These are phyloP conservation scores for Chaetomiaceae sp. DNA, from an alignment of 2,329 filamentous ascomycete species.

Conservation along the genomic window DNA sequence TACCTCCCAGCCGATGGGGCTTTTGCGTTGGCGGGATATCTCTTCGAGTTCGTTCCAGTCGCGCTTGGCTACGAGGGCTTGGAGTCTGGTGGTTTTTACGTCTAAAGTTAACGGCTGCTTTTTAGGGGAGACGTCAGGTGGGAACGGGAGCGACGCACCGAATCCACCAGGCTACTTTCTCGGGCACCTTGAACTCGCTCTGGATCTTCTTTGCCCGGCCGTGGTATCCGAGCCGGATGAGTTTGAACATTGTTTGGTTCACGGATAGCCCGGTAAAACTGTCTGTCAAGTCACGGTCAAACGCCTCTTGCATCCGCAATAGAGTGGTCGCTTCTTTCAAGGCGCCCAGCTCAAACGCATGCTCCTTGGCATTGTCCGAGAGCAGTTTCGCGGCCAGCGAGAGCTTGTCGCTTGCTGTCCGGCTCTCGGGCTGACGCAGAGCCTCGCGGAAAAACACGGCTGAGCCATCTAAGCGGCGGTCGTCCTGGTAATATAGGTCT, in stretches of 20 bases:
- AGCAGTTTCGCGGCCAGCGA: constrained; percentile 81
- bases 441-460: constrained; percentile 84
- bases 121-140: background rate
- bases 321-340: constrained; percentile 77
- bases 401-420: constrained; percentile 76
- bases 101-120: background rate
- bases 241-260: constrained; percentile 87
- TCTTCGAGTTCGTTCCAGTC: constrained; percentile 94
- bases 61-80: constrained; percentile 82
- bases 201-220: constrained; percentile 85
- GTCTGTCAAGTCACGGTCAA: constrained; percentile 77
- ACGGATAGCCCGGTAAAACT: constrained; percentile 78
- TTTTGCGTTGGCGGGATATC: constrained; percentile 71
- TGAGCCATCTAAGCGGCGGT: constrained; percentile 81
- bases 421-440: constrained; percentile 64
- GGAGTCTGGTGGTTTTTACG: constrained; percentile 54
- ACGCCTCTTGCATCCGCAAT: constrained; percentile 77
- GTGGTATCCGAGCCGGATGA: constrained; percentile 75
- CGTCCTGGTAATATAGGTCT: constrained; percentile 96
- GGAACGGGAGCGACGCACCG: constrained; percentile 40
- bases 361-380: constrained; percentile 72
- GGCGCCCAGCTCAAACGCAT: constrained; percentile 65
- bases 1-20: constrained; percentile 94
- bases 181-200: constrained; percentile 86
- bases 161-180: constrained; percentile 87